These are phyloP conservation scores for Aspergillus funiculosus DNA, from an alignment of 495 filamentous ascomycete species.

Conservation along the genomic window DNA sequence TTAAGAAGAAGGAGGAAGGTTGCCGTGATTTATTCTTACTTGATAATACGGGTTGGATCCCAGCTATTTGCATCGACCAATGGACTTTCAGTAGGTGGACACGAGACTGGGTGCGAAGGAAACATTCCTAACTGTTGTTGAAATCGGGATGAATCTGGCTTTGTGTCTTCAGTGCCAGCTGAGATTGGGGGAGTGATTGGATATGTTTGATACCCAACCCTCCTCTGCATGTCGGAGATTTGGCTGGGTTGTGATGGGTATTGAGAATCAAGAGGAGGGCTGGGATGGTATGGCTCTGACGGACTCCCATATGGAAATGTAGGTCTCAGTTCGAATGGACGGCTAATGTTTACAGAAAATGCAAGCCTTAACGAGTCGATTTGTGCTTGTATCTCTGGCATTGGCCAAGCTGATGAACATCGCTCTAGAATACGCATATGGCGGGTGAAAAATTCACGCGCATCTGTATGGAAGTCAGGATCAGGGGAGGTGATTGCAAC, in stretches of 20 bases:
- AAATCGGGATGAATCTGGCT: conserved; percentile 73
- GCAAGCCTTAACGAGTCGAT: conserved; percentile 86
- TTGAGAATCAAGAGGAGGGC: conserved; percentile 52
- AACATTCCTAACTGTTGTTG: conserved; percentile 79
- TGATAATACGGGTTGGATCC: conserved; percentile 92
- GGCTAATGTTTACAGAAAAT: conserved; percentile 81
- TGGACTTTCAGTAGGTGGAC: conserved; percentile 45
- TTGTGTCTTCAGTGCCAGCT: conserved; percentile 64
- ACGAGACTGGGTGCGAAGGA: conserved; percentile 43
- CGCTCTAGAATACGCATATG: conserved; percentile 94
- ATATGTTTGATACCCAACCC: conserved; percentile 69
- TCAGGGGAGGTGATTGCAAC: conserved; percentile 92
- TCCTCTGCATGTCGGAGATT: conserved; percentile 43
- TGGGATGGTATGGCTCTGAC: conserved; percentile 54
- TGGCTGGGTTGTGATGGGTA: conserved; percentile 37
- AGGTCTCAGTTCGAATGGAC: conserved; percentile 82
- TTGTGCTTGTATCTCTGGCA: conserved; percentile 87
- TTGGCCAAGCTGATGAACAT: conserved; percentile 78
- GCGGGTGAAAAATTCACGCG: conserved; percentile 84
- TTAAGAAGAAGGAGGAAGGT: conserved; percentile 17
- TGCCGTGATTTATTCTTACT: conserved; percentile 54
- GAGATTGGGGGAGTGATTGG: conserved; percentile 82
- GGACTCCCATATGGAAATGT: conserved; percentile 87
- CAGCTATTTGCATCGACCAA: conserved; percentile 68
- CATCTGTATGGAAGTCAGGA: conserved; percentile 77